A percentile compares a stretch with the other conserved stretches of the same genome.
These are phyloP conservation scores for Ceratocystis diversiconidia DNA, from an alignment of 2,329 filamentous ascomycete genomes.

Conservation along the genomic window DNA sequence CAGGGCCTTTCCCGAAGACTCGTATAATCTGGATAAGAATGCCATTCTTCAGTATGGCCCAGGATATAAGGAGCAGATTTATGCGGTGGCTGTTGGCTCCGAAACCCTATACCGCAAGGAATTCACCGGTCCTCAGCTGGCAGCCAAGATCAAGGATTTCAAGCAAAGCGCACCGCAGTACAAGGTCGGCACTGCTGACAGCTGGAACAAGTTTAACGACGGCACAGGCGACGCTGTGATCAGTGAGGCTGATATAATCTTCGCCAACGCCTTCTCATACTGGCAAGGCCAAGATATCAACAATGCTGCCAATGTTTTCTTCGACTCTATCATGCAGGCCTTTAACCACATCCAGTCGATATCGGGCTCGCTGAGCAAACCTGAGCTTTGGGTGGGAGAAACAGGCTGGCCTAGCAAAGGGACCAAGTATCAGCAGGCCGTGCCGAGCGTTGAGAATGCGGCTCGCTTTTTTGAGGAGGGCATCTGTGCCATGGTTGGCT, in stretches of 20 bases:
- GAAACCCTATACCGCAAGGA: constrained; percentile 57
- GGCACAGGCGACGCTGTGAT: constrained; percentile 53
- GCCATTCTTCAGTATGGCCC: constrained; percentile 32
- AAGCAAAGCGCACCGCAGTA: constrained; percentile 39
- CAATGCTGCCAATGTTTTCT: constrained; percentile 45
- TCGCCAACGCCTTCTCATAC: constrained; percentile 58
- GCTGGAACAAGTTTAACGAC: constrained; percentile 58
- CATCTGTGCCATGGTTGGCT: constrained; percentile 49
- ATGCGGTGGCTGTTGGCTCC: constrained; percentile 56
- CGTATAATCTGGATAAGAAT: constrained; percentile 45
- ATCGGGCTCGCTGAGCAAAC: constrained; percentile 31
- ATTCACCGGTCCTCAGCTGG: constrained; percentile 45
- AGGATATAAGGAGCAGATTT: constrained; percentile 43
- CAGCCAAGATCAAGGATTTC: constrained; percentile 47
- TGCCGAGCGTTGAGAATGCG: constrained; percentile 45
- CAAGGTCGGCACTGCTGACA: constrained; percentile 54
- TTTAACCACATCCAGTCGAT: constrained; percentile 47
- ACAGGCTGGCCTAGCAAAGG: constrained; percentile 53
- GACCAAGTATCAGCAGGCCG: constrained; percentile 45
- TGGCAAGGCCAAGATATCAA: constrained; percentile 50
- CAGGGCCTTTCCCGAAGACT: constrained; percentile 48
- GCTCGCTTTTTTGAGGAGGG: constrained; percentile 45
- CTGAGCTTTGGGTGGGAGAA: constrained; percentile 57
- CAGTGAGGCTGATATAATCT: constrained; percentile 41
- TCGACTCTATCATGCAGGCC: constrained; percentile 52